These are phyloP conservation scores for Clavispora carvajalis DNA, from an alignment of 805 yeast species.

Conservation along the genomic window DNA sequence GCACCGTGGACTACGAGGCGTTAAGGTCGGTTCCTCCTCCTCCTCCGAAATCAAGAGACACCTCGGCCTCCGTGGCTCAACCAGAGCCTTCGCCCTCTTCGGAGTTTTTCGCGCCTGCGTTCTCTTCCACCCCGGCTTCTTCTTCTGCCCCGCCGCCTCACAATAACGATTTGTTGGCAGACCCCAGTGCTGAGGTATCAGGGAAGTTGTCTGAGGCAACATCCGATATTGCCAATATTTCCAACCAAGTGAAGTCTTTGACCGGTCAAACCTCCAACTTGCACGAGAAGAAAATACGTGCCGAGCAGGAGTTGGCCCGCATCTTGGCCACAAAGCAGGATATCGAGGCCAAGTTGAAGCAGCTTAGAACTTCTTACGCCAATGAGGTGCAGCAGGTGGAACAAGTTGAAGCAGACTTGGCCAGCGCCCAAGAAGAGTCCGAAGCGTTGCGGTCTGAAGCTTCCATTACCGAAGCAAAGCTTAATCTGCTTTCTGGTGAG, in stretches of 20 bases:
- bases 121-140: conserved; percentile 6
- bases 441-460: conserved; percentile 68
- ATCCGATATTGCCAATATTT: conserved; percentile 78
- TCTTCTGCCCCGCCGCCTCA: no score
- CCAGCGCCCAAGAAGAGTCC: conserved; percentile 58
- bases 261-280: conserved; percentile 67
- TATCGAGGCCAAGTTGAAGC: conserved; percentile 64
- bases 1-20: conserved; percentile 44
- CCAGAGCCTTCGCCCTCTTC: neutral
- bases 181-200: conserved; percentile 44
- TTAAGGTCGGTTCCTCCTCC: conserved; percentile 45
- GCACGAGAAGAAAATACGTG: conserved; percentile 64
- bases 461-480: conserved; percentile 71
- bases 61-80: neutral
- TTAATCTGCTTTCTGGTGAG: conserved; percentile 63
- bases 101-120: conserved; percentile 1
- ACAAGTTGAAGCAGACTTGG: conserved; percentile 60
- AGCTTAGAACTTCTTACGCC: conserved; percentile 67
- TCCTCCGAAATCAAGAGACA: conserved; percentile 17
- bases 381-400: conserved; percentile 72
- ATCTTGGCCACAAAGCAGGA: conserved; percentile 63
- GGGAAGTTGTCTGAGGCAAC: conserved; percentile 73
- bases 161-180: conserved; percentile 51
- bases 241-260: conserved; percentile 78
- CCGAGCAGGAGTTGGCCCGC: conserved; percentile 71